Percentiles rank a stretch among this genome's conserved stretches.
phyloP scores from a whole-genome alignment of 2,329 filamentous ascomycete genomes.

The Aquanectria penicillioides region DNA sequence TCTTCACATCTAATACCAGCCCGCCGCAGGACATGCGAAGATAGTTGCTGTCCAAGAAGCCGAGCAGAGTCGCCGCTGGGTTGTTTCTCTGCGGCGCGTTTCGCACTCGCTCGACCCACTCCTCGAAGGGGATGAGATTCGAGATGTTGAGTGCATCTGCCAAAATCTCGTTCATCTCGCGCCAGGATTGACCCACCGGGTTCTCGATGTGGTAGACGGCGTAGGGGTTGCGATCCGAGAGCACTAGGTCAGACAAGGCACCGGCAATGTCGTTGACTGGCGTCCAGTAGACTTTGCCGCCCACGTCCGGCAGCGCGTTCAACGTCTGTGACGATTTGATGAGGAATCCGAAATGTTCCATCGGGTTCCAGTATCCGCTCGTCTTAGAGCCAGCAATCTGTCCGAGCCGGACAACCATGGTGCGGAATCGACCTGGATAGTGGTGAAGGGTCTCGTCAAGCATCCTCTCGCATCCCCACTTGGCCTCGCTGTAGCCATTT shows the following conservation, averaged over 20 bases:
- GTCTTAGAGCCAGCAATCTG: slow-evolving; percentile 37
- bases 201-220: slow-evolving; percentile 16
- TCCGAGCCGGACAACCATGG: slow-evolving; percentile 33
- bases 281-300: slow-evolving; percentile 8
- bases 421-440: slow-evolving; percentile 27
- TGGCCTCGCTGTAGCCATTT: slow-evolving; percentile 34
- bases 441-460: slow-evolving; percentile 34
- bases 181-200: slow-evolving; percentile 13
- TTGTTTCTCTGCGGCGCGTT: slow-evolving; percentile 1
- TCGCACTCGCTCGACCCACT: slow-evolving; percentile 12
- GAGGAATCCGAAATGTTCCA: slow-evolving; percentile 37
- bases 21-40: slow-evolving; percentile 18
- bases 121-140: slow-evolving; percentile 10
- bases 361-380: slow-evolving; percentile 36
- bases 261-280: slow-evolving; percentile 14
- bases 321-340: slow-evolving; percentile 35
- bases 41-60: slow-evolving; percentile 12
- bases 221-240: not conserved
- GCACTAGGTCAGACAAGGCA: slow-evolving; percentile 5
- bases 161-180: slow-evolving; percentile 11
- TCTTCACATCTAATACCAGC: slow-evolving; percentile 1
- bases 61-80: slow-evolving; percentile 2
- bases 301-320: slow-evolving; percentile 19
- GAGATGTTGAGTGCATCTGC: slow-evolving; percentile 3
- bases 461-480: slow-evolving; percentile 37